A percentile compares a stretch with the other conserved stretches of the same genome.
phyloP scores from a whole-genome alignment of 495 filamentous ascomycete species.

The Neurospora cerealis region DNA sequence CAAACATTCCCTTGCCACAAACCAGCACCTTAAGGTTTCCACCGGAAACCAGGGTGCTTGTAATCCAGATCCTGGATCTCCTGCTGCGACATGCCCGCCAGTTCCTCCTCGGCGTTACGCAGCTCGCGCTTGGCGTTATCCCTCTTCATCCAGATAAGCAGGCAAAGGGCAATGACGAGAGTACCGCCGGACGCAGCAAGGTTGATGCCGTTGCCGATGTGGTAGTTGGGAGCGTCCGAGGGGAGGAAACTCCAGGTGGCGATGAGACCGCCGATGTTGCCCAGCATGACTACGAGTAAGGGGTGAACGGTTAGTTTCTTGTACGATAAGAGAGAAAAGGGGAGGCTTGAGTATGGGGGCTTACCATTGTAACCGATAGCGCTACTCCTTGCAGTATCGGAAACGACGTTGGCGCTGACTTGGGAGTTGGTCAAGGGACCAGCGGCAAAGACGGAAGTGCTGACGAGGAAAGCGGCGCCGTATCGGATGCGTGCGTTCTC shows the following conservation, averaged over 20 bases:
- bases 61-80: constrained; percentile 62
- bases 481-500: constrained; percentile 46
- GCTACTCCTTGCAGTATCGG: constrained; percentile 55
- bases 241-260: constrained; percentile 61
- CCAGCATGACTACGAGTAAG: constrained; percentile 50
- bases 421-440: constrained; percentile 58
- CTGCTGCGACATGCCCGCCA: constrained; percentile 43
- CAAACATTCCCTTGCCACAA: neutral
- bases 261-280: constrained; percentile 62
- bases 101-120: constrained; percentile 41
- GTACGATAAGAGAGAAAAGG: too few relatives aligned
- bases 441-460: constrained; percentile 57
- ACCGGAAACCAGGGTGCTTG: constrained; percentile 61
- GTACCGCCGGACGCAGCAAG: constrained; percentile 48
- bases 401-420: constrained; percentile 58
- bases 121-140: constrained; percentile 51
- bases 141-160: constrained; percentile 51
- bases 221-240: constrained; percentile 56
- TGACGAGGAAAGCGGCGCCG: constrained; percentile 60
- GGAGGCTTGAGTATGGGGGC: neutral
- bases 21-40: constrained; percentile 35
- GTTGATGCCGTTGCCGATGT: constrained; percentile 65
- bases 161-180: constrained; percentile 34
- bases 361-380: constrained; percentile 48
- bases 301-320: neutral